phyloP scores from a whole-genome alignment of 176 grass and related monocot genomes.

The Carex pumila region DNA sequence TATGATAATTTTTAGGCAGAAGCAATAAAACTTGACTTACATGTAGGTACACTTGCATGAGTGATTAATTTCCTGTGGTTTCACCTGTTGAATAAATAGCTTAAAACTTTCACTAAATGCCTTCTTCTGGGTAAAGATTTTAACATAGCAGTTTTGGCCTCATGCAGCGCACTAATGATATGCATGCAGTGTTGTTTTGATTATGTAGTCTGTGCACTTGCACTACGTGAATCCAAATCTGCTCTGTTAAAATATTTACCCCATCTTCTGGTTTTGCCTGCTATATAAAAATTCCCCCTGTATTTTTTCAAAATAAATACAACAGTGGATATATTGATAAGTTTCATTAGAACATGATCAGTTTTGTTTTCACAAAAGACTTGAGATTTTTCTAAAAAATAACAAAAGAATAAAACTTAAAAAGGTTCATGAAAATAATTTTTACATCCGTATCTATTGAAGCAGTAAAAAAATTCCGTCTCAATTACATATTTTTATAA shows the following conservation, averaged over 20 bases:
- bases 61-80: constrained; percentile 7
- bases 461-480: background rate
- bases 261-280: too few relatives aligned
- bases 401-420: too few relatives aligned
- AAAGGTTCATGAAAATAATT: too few relatives aligned
- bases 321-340: background rate
- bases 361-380: background rate
- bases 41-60: constrained; percentile 8
- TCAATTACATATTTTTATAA: background rate
- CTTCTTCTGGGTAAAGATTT: background rate
- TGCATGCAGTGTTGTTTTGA: too few relatives aligned
- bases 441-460: background rate
- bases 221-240: too few relatives aligned
- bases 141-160: too few relatives aligned
- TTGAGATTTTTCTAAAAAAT: too few relatives aligned
- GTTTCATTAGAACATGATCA: background rate
- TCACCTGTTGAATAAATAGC: background rate
- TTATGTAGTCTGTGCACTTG: too few relatives aligned
- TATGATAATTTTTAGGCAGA: too few relatives aligned
- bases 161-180: too few relatives aligned
- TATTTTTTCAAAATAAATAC: background rate
- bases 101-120: background rate
- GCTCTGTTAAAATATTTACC: too few relatives aligned
- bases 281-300: too few relatives aligned
- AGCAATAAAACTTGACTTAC: constrained; percentile 5